phyloP scores from a whole-genome alignment of 2,329 filamentous ascomycete genomes.

The Leptodontidium sp. region DNA sequence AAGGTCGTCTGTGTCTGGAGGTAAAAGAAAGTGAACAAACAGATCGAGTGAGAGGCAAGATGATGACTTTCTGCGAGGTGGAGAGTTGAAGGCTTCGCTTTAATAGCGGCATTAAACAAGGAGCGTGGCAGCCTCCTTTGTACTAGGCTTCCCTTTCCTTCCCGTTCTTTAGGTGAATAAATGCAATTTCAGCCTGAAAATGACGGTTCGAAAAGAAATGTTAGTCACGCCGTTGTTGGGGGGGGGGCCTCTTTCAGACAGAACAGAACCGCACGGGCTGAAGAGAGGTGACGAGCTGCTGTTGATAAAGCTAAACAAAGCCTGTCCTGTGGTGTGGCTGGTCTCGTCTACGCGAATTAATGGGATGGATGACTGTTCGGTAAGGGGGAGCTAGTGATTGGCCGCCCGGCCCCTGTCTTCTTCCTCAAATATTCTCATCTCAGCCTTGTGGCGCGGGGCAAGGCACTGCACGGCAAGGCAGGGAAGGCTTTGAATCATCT shows the following conservation, averaged over 20 bases:
- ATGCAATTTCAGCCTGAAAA: neutral
- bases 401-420: neutral
- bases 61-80: neutral
- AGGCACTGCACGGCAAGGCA: neutral
- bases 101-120: slow-evolving; percentile 17
- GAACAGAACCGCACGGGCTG: neutral
- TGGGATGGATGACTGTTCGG: slow-evolving; percentile 3
- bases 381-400: neutral
- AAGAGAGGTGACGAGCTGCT: neutral
- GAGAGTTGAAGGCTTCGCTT: neutral
- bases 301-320: slow-evolving; percentile 2
- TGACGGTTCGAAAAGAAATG: neutral
- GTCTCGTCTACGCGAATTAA: neutral
- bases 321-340: neutral
- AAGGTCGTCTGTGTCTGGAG: neutral
- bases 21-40: slow-evolving; percentile 5
- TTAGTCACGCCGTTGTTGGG: slow-evolving; percentile 20
- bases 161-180: neutral
- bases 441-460: slow-evolving; percentile 17
- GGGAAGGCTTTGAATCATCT: neutral
- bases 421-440: neutral
- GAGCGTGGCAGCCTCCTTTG: neutral
- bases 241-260: neutral
- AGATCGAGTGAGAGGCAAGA: neutral
- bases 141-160: neutral